phyloP scores from a whole-genome alignment of 108 stramenopile species.

The Aurantiochytrium sp. region DNA sequence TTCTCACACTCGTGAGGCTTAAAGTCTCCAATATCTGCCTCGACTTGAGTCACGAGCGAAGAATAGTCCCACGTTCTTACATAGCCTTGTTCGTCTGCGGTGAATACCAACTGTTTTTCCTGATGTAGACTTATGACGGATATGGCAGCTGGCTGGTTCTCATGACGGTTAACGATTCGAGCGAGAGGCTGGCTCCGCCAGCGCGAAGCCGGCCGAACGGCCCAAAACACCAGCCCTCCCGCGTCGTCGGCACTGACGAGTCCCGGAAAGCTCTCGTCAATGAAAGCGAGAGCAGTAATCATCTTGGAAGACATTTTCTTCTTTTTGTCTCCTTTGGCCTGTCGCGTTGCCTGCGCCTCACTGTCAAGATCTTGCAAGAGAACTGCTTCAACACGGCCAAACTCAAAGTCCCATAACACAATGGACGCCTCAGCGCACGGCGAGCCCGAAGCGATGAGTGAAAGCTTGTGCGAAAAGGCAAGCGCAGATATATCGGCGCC shows the following conservation, averaged over 20 bases:
- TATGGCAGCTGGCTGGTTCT: neutral
- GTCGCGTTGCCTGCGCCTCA: neutral
- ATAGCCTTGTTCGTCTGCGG: neutral
- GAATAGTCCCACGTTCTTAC: neutral
- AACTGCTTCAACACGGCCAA: slow-evolving; percentile 18
- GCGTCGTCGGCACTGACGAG: neutral
- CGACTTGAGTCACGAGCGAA: neutral
- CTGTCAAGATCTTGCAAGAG: neutral
- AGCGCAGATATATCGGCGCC: slow-evolving; percentile 37
- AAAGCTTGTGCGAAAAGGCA: slow-evolving; percentile 23
- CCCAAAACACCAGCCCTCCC: neutral
- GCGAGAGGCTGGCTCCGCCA: neutral
- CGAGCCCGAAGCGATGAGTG: slow-evolving; percentile 34
- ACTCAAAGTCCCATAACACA: slow-evolving; percentile 38
- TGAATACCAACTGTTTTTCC: neutral
- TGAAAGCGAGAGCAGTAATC: neutral
- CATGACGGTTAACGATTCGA: neutral
- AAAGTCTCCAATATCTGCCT: neutral
- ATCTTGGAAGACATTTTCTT: neutral
- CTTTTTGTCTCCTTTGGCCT: neutral
- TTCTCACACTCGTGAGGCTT: neutral
- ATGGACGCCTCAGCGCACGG: slow-evolving; percentile 12
- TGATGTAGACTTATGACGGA: neutral
- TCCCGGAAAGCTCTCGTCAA: neutral
- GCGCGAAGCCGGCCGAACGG: neutral